Evolutionary conservation across 1,284 basidiomycete genomes (phyloP), one percentile per base, ranked within the genome.

Genomic region (Ganoderma multipileum): DNA sequence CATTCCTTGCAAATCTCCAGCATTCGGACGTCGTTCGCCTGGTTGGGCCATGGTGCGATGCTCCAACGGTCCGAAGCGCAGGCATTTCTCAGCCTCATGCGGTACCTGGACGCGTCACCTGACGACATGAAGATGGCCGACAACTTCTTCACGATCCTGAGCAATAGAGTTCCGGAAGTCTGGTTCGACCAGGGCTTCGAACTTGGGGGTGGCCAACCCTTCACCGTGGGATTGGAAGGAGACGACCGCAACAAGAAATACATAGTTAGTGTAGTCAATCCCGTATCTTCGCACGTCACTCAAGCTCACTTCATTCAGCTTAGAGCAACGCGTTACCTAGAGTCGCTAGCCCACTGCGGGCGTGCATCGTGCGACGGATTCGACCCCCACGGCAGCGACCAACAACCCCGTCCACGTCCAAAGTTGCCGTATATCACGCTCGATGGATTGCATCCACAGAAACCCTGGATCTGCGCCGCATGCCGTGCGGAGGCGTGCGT

Each of bases 61-160:
- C 76, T 91, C 64, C 81, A 74, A 67, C 82, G 83, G 61, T 80
- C 82, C 16, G 77, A 80, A 66, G 84, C 81, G 9, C 74, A 78
- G 14, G 79, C 82, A 18, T 92, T 91, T 74, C 76, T 91, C 7
- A 75, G 77, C 16, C 79, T 90, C 28, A 78, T 91, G 73, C 74
- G 79, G 2, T 39, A 61, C 9, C 76, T 91, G 50, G 80, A 85
- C 50, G 77, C 83, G 42, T 80, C 85, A 0, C 76, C 82, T 3
- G 86, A 87, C 52, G 85, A 90, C 72, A 79, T 83, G 74, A 83
- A 85, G 71, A 91, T 91, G 89, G 88, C 89, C 1, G 91, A 92
- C 75, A 92, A 91, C 71, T 91, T 91, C 73, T 92, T 86, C 75
- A 83, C 89, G 4, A 81, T 92, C 64, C 78, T 92, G 62, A 81